Evolutionary conservation across 257 asterid genomes (phyloP), one percentile per base, ranked within the genome.

Genomic region (Penstemon newberryi): DNA sequence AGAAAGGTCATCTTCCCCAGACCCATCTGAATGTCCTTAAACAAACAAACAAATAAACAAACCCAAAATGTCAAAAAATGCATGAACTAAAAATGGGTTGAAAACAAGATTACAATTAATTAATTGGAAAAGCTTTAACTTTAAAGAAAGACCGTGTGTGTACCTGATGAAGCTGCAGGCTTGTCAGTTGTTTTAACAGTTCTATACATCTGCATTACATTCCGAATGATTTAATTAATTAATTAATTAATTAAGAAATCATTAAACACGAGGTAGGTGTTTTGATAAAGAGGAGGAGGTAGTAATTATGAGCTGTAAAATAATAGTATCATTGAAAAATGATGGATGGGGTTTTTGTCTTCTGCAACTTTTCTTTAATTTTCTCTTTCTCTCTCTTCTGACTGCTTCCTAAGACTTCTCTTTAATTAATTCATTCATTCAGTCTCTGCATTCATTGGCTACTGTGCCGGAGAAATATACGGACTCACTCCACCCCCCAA

Each of bases 131-230:
- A 25, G 33, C 33, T 25, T 25, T 2, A 25, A 25, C 33, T 25
- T 25, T 25, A 25, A 25, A 25, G 33, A 25, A 25, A 25, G 33
- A 25, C 33, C 33, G 33, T 67, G 12, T 44, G 42, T 12, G 15
- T 84, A 92, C 98, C 98, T 81, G 98, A 89, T 74, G 98, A 92
- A 80, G 83, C 96, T 59, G 98, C 95, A 45, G 96, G 92, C 67
- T 84, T 89, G 88, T 89, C 98, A 72, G 98, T 92, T 41, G 98
- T 89, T 74, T 92, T 91, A 77, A 89, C 96, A 66, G 98, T 91
- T 71, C 98, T 77, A 82, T 91, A 91, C 98, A 91, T 91, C 98
- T 91, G 94, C 95, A 82, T 73, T 74, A 75, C 95, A 82, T 73
- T 74, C 75, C 69, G 59, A 74, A 72, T 4, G 52, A 65, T 57